phyloP scores from a whole-genome alignment of 108 stramenopile species.

The Cyclotella distinguenda region DNA sequence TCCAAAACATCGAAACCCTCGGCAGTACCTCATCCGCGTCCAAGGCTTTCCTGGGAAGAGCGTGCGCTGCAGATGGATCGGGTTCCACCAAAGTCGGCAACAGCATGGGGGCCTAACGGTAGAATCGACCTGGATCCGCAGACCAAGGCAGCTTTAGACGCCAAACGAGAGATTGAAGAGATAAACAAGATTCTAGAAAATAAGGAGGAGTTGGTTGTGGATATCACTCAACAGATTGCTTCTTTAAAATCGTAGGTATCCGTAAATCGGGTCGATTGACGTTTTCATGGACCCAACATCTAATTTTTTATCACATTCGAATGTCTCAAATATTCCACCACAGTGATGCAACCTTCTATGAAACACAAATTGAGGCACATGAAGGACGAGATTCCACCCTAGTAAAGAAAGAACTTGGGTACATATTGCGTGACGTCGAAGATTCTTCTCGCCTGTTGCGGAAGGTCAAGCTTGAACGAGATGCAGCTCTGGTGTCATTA shows the following conservation, averaged over 20 bases:
- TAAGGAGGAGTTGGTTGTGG: constrained; percentile 52
- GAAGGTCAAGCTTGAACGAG: constrained; percentile 50
- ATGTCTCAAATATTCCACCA: neutral
- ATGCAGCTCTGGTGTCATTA: constrained; percentile 51
- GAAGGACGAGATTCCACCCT: constrained; percentile 23
- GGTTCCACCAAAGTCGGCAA: constrained; percentile 56
- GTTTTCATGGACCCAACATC: neutral
- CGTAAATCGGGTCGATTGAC: constrained; percentile 1
- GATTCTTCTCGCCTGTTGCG: constrained; percentile 67
- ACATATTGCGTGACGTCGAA: constrained; percentile 65
- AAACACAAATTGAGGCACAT: constrained; percentile 32
- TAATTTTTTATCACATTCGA: neutral
- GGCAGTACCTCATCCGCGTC: neutral
- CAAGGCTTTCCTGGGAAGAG: constrained; percentile 67
- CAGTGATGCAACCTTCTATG: constrained; percentile 47
- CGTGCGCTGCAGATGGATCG: constrained; percentile 71
- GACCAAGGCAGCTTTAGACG: constrained; percentile 68
- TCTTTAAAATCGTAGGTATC: constrained; percentile 66
- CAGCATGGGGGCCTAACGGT: constrained; percentile 82
- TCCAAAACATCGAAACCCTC: neutral
- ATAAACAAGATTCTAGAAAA: constrained; percentile 51
- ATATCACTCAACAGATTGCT: constrained; percentile 62
- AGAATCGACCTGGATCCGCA: constrained; percentile 56
- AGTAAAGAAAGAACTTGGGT: constrained; percentile 46
- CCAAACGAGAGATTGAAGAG: constrained; percentile 63